Percentiles rank a stretch among this genome's conserved stretches.
These are phyloP conservation scores for Lineolata rhizophorae DNA, from an alignment of 495 filamentous ascomycete species.

Conservation along the genomic window DNA sequence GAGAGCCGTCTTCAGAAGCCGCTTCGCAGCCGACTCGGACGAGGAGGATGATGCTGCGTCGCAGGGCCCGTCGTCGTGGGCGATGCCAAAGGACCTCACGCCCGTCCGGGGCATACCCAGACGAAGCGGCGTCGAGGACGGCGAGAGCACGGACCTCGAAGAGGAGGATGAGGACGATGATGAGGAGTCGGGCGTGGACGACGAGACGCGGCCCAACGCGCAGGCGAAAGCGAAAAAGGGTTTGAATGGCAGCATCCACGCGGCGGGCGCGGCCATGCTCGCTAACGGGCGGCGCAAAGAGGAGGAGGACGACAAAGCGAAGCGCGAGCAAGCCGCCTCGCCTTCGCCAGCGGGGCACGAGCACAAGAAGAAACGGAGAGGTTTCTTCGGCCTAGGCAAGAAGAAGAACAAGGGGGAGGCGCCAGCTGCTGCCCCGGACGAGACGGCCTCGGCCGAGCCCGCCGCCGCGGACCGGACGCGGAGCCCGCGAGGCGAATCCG, in stretches of 20 bases:
- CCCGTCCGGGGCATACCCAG: slow-evolving; percentile 46
- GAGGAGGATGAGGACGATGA: slow-evolving; percentile 26
- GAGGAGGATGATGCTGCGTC: slow-evolving; percentile 34
- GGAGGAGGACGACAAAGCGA: too few relatives aligned
- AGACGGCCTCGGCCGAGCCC: background rate
- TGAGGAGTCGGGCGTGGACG: background rate
- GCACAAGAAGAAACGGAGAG: slow-evolving; percentile 10
- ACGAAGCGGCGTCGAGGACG: slow-evolving; percentile 28
- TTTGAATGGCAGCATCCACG: slow-evolving; percentile 5
- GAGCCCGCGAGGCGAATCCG: background rate
- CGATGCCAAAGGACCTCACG: too few relatives aligned
- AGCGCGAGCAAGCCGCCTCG: slow-evolving; percentile 5
- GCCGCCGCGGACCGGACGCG: background rate
- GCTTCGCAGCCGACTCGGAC: too few relatives aligned
- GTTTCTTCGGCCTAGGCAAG: slow-evolving; percentile 16
- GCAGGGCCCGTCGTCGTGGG: too few relatives aligned
- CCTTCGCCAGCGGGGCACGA: slow-evolving; percentile 1
- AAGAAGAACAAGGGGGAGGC: slow-evolving; percentile 12
- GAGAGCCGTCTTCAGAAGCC: too few relatives aligned
- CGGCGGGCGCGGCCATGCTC: slow-evolving; percentile 5
- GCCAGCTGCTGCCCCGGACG: background rate
- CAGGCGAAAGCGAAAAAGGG: slow-evolving; percentile 1
- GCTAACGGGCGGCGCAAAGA: too few relatives aligned
- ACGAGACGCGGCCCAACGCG: slow-evolving; percentile 10
- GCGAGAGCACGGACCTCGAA: slow-evolving; percentile 46